Evolutionary conservation across 306 rosid species (phyloP), one percentile per base, ranked within the genome.

Genomic region (Cicer chorassanicum): DNA sequence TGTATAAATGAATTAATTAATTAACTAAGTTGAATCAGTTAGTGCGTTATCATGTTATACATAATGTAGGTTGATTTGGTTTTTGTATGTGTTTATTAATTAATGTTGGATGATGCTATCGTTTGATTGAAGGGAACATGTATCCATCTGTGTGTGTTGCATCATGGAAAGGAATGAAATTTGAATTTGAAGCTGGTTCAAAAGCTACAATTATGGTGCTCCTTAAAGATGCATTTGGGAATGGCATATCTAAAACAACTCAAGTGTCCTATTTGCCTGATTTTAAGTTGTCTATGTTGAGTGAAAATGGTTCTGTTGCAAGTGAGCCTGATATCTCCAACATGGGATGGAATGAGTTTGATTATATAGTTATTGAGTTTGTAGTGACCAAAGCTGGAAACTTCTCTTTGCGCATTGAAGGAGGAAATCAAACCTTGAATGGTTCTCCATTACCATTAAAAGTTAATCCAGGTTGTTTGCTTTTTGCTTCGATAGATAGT

Each of bases 201-300:
- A 87, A 71, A 82, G 96, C 92, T 4, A 59, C 85, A 65, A 49
- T 92, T 42, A 72, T 76, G 84, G 80, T 92, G 11, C 91, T 84
- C 56, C 89, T 90, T 8, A 90, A 86, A 82, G 98, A 92, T 81
- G 98, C 96, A 82, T 92, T 88, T 86, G 96, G 98, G 79, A 92
- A 92, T 68, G 65, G 73, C 44, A 84, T 90, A 76, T 80, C 89
- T 48, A 80, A 87, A 54, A 74, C 80, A 1, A 71, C 41, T 14
- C 82, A 89, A 72, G 90, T 82, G 42, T 82, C 82, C 10, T 84
- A 73, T 74, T 60, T 79, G 56, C 78, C 74, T 57, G 88, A 87
- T 82, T 90, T 88, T 54, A 84, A 81, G 61, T 53, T 87, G 72
- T 80, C 76, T 62, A 65, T 84, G 70, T 67, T 83, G 24, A 65